Evolutionary conservation across 495 filamentous ascomycete genomes (phyloP).

Genomic region (Bathelium albidoporum): DNA sequence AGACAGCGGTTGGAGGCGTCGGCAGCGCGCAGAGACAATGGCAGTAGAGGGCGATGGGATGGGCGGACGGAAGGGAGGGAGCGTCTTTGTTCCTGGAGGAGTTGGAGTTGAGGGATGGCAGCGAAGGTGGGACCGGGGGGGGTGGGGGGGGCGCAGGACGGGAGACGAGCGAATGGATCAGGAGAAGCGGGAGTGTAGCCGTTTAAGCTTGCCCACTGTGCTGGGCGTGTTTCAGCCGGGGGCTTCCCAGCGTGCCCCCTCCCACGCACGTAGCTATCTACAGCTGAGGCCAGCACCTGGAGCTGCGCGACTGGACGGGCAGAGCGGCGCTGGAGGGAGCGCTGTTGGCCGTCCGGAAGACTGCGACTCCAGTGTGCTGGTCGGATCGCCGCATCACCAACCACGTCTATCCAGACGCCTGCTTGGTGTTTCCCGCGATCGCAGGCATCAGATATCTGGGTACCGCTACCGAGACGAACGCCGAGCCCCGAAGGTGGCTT

Average conservation of each 20-base stretch:
- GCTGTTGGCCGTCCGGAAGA: not conserved
- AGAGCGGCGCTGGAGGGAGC: too few species aligned
- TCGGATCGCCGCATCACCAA: too few species aligned
- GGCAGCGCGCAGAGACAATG: conserved; percentile 2
- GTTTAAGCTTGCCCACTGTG: not conserved
- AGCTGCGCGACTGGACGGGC: not conserved
- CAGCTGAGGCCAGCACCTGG: not conserved
- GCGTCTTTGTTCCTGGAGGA: not conserved
- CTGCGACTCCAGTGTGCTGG: too few species aligned
- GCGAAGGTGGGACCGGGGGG: not conserved
- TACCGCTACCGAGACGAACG: not conserved
- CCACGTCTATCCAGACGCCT: too few species aligned
- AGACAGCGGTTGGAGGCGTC: not conserved
- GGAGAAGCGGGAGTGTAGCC: not conserved
- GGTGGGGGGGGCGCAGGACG: not conserved
- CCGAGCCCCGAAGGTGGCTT: not conserved
- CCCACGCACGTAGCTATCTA: not conserved
- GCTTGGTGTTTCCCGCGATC: too few species aligned
- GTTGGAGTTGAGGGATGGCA: not conserved
- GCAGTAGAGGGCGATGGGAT: not conserved
- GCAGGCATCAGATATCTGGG: too few species aligned
- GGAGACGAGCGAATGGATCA: conserved; percentile 2
- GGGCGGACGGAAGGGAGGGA: not conserved
- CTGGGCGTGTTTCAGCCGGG: not conserved
- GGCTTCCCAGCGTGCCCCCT: not conserved